Evolutionary conservation across 257 asterid species (phyloP).

Genomic region (Penstemon barbatus): DNA sequence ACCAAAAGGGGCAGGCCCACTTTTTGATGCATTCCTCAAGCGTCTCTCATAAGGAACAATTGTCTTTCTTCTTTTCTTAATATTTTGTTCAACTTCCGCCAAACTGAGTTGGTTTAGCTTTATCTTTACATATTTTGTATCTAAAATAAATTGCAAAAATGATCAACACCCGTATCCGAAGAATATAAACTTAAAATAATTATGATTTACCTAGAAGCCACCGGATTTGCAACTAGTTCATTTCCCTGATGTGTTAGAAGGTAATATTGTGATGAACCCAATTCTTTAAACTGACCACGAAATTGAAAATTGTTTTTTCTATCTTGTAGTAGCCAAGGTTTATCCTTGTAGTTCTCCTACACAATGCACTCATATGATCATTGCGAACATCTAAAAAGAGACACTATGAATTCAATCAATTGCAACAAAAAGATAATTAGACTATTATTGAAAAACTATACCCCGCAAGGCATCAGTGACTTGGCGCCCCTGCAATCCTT

Average conservation of each 20-base stretch:
- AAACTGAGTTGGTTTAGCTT: slow-evolving; percentile 43
- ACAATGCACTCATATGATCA: slow-evolving; percentile 18
- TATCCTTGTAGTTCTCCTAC: slow-evolving; percentile 57
- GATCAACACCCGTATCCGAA: background rate
- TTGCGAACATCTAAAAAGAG: background rate
- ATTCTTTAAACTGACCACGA: slow-evolving; percentile 51
- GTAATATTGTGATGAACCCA: slow-evolving; percentile 52
- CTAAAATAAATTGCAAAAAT: slow-evolving; percentile 15
- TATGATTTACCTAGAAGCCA: slow-evolving; percentile 45
- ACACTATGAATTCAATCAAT: background rate
- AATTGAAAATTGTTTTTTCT: slow-evolving; percentile 48
- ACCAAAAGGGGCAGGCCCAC: no score
- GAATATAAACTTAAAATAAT: no score
- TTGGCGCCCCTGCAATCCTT: slow-evolving; percentile 58
- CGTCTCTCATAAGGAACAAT: slow-evolving; percentile 39
- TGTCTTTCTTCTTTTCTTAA: slow-evolving; percentile 52
- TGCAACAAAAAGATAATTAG: background rate
- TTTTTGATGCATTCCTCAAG: no score
- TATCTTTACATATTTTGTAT: slow-evolving; percentile 44
- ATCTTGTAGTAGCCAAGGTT: slow-evolving; percentile 60
- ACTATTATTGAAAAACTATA: slow-evolving; percentile 11
- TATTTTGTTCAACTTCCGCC: slow-evolving; percentile 62
- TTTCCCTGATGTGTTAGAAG: slow-evolving; percentile 52
- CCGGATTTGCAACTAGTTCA: slow-evolving; percentile 55
- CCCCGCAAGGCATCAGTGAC: slow-evolving; percentile 56